These are phyloP conservation scores for Termitomyces titanicus DNA, from an alignment of 768 basidiomycete genomes.

Conservation along the genomic window DNA sequence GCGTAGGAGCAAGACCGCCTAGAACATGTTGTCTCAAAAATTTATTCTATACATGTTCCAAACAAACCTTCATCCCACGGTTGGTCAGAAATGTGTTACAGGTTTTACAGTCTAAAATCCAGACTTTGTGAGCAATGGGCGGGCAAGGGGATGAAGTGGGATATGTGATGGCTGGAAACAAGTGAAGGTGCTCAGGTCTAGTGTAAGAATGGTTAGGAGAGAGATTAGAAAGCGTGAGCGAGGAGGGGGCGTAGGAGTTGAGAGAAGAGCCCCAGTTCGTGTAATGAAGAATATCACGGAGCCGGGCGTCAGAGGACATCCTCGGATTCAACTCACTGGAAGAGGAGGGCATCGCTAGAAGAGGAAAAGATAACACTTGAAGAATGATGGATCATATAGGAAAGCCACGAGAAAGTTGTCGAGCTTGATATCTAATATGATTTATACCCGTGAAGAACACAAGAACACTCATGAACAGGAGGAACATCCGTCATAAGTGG, in stretches of 20 bases:
- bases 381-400: slow-evolving; percentile 5
- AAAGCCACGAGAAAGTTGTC: slow-evolving; percentile 5
- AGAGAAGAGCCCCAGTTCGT: slow-evolving; percentile 9
- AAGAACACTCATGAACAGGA: too few species aligned
- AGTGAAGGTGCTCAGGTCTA: slow-evolving; percentile 34
- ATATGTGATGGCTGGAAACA: slow-evolving; percentile 18
- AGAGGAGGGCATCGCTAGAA: slow-evolving; percentile 1
- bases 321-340: slow-evolving; percentile 15
- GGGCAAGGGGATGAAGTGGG: slow-evolving; percentile 38
- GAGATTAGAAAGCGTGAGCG: slow-evolving; percentile 20
- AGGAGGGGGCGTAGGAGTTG: slow-evolving; percentile 13
- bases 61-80: slow-evolving; percentile 74
- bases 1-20: slow-evolving; percentile 82
- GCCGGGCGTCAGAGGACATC: slow-evolving; percentile 9
- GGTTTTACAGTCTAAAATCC: slow-evolving; percentile 73
- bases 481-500: too few species aligned
- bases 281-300: slow-evolving; percentile 21
- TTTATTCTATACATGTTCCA: background rate
- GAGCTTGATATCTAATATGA: slow-evolving; percentile 12
- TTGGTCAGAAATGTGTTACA: slow-evolving; percentile 78
- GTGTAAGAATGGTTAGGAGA: slow-evolving; percentile 18
- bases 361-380: too few species aligned
- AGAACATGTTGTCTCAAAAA: slow-evolving; percentile 6
- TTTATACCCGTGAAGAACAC: slow-evolving; percentile 12
- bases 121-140: slow-evolving; percentile 68